Percentiles rank a stretch among this genome's conserved stretches.
These are phyloP conservation scores for Xylaria grammica DNA, from an alignment of 495 filamentous ascomycete species.

Conservation along the genomic window DNA sequence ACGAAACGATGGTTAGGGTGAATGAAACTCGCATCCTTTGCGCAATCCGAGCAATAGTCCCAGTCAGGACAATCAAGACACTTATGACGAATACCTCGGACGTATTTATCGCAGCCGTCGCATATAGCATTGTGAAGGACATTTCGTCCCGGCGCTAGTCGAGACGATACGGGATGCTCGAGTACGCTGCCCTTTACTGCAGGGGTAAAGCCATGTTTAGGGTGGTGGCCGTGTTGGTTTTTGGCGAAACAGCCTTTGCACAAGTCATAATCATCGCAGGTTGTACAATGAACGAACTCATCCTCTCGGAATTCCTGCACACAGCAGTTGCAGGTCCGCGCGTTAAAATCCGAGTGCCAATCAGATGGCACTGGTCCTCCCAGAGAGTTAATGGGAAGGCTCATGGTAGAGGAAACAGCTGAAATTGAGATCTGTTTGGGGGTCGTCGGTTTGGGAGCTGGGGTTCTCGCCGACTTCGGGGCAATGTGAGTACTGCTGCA, in stretches of 20 bases:
- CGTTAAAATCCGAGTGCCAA: conserved; percentile 31
- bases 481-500: conserved; percentile 84
- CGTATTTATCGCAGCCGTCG: conserved; percentile 91
- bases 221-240: conserved; percentile 89
- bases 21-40: conserved; percentile 63
- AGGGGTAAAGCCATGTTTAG: conserved; percentile 78
- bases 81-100: conserved; percentile 93
- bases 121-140: conserved; percentile 86
- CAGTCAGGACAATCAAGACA: conserved; percentile 96
- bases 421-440: too few species aligned
- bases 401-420: background rate
- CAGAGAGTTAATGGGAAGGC: too few species aligned
- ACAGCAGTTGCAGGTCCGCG: conserved; percentile 93
- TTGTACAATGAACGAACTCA: conserved; percentile 82
- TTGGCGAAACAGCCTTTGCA: conserved; percentile 80
- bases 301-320: conserved; percentile 75
- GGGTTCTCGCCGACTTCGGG: conserved; percentile 44
- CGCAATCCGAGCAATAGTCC: conserved; percentile 90
- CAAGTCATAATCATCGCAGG: conserved; percentile 90
- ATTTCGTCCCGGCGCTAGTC: conserved; percentile 82
- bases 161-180: conserved; percentile 59
- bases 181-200: conserved; percentile 63
- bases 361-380: background rate
- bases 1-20: conserved; percentile 92
- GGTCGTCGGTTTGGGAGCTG: background rate